Conservation (phyloP, 2,329 filamentous ascomycete species). For the Pyrenophora teres region DNA sequence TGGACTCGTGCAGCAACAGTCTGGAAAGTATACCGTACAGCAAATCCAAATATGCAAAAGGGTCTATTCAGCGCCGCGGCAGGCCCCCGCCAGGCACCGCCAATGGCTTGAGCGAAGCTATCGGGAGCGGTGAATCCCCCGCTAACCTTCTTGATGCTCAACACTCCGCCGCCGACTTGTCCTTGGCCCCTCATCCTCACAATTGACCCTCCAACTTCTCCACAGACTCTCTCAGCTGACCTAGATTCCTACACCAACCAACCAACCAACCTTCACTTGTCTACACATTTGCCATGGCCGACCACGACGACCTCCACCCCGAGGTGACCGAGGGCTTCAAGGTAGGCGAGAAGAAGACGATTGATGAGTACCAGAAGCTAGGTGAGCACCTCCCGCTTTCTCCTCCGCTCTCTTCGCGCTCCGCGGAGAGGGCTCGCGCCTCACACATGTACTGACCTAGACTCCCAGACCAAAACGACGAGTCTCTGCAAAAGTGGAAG, state of each 20-base stretch:
- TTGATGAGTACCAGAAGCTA: conserved; percentile 92
- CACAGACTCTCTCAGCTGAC: conserved; percentile 12
- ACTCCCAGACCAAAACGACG: conserved; percentile 71
- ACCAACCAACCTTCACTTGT: background rate
- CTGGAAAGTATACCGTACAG: conserved; percentile 9
- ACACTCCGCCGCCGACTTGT: conserved; percentile 15
- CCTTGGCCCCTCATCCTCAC: conserved; percentile 16
- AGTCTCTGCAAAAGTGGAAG: conserved; percentile 97
- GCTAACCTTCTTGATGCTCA: conserved; percentile 28
- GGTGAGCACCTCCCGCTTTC: conserved; percentile 62
- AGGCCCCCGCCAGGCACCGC: conserved; percentile 26
- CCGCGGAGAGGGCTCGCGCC: background rate
- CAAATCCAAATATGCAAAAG: conserved; percentile 3
- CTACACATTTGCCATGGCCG: conserved; percentile 33
- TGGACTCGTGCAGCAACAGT: conserved; percentile 10
- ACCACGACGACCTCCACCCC: conserved; percentile 76
- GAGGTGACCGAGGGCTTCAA: conserved; percentile 96
- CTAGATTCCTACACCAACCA: conserved; percentile 2
- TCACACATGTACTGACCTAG: conserved; percentile 9
- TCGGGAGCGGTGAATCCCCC: conserved; percentile 32
- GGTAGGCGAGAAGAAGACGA: conserved; percentile 97
- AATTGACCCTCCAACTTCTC: conserved; percentile 16
- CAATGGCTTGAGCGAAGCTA: conserved; percentile 13
- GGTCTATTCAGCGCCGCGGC: conserved; percentile 16
- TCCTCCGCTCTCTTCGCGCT: background rate